phyloP scores from a whole-genome alignment of 768 basidiomycete genomes.

The Sarcodon sp. region DNA sequence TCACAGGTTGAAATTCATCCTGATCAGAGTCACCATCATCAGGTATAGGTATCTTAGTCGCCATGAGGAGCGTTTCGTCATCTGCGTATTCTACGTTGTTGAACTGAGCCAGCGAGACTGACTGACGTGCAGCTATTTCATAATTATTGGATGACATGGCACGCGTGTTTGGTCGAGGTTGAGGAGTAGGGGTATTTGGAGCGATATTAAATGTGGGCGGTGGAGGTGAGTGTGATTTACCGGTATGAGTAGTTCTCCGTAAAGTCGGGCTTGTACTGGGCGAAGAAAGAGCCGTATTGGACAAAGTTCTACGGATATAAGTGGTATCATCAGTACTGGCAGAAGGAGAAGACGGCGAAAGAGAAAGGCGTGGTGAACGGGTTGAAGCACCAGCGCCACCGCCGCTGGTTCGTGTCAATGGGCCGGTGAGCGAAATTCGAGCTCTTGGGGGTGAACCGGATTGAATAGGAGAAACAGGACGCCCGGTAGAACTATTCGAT shows the following conservation, averaged over 20 bases:
- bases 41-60: conserved; percentile 64
- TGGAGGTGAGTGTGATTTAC: conserved; percentile 18
- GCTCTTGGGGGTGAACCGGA: conserved; percentile 11
- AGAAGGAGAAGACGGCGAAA: conserved; percentile 4
- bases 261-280: conserved; percentile 15
- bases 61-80: conserved; percentile 57
- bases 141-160: not conserved
- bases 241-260: conserved; percentile 19
- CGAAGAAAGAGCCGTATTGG: conserved; percentile 9
- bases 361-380: conserved; percentile 11
- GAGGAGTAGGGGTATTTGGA: conserved; percentile 5
- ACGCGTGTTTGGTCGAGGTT: conserved; percentile 1
- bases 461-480: not conserved
- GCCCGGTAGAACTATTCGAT: conserved; percentile 13
- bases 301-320: conserved; percentile 6
- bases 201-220: conserved; percentile 4
- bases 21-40: conserved; percentile 59
- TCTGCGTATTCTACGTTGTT: conserved; percentile 22
- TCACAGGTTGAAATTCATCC: conserved; percentile 44
- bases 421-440: conserved; percentile 5
- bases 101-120: not conserved
- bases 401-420: conserved; percentile 8
- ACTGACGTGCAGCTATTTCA: not conserved
- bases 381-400: conserved; percentile 8
- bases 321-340: conserved; percentile 3